Percentiles rank a stretch among this genome's conserved stretches.
Conservation (phyloP, 768 basidiomycete genomes). For the Mycena rosella region DNA sequence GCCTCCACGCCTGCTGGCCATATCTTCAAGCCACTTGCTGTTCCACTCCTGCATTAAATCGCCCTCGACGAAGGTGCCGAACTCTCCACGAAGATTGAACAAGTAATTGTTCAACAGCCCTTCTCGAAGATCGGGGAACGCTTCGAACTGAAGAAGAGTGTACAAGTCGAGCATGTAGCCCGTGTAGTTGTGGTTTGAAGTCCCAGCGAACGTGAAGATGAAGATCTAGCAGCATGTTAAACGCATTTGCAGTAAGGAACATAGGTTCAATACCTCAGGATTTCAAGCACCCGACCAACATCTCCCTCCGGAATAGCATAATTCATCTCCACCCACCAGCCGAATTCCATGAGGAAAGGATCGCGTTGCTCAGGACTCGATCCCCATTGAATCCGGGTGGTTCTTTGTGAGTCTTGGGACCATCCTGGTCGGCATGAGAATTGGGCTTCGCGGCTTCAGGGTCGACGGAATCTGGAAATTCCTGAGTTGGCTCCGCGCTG, state of each 20-base stretch:
- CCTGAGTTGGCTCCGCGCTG: no score
- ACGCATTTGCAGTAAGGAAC: no score
- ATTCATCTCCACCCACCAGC: constrained; percentile 40
- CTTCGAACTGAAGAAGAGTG: constrained; percentile 39
- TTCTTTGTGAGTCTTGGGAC: no score
- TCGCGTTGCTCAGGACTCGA: no score
- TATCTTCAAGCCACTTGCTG: background rate
- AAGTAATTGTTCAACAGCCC: background rate
- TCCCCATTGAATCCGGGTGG: no score
- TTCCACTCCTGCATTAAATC: background rate
- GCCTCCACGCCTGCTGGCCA: background rate
- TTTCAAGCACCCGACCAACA: constrained; percentile 40
- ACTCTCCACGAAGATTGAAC: background rate
- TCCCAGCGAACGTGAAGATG: background rate
- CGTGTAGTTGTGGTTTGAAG: constrained; percentile 39
- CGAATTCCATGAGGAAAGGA: background rate
- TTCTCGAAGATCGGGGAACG: constrained; percentile 31
- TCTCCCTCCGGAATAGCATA: constrained; percentile 47
- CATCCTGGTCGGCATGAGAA: background rate
- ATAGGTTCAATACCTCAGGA: no score
- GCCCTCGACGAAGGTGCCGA: background rate
- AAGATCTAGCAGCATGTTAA: background rate
- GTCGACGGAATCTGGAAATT: no score
- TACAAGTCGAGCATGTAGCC: constrained; percentile 44
- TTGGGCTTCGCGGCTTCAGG: no score